Percentiles rank a stretch among this genome's conserved stretches.
These are phyloP conservation scores for Cercospora nicotianae DNA, from an alignment of 2,329 filamentous ascomycete genomes.

Conservation along the genomic window DNA sequence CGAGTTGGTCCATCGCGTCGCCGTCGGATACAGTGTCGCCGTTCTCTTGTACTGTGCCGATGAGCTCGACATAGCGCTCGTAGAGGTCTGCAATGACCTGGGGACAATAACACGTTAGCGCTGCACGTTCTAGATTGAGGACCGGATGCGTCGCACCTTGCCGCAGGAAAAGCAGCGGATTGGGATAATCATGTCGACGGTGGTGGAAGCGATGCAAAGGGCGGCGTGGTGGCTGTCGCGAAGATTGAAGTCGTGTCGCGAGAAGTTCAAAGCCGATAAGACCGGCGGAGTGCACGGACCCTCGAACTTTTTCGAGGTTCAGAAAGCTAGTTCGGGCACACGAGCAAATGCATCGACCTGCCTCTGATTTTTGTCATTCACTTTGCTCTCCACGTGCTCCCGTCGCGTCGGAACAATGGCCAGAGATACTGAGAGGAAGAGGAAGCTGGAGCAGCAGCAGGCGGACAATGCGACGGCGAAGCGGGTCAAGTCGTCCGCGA, in stretches of 20 bases:
- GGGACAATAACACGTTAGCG: constrained; percentile 7
- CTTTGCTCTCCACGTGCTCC: background rate
- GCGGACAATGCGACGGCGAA: constrained; percentile 23
- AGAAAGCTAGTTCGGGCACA: constrained; percentile 16
- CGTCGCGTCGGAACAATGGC: constrained; percentile 19
- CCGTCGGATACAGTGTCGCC: constrained; percentile 63
- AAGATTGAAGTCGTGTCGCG: constrained; percentile 12
- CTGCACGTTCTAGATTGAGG: background rate
- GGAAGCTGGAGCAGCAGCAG: constrained; percentile 28
- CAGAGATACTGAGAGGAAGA: constrained; percentile 25
- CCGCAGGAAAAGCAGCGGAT: constrained; percentile 98
- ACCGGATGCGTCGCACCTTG: constrained; percentile 66
- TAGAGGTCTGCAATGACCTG: constrained; percentile 96
- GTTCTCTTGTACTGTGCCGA: constrained; percentile 74
- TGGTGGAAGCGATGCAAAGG: background rate
- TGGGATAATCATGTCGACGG: constrained; percentile 86
- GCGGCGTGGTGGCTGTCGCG: constrained; percentile 6
- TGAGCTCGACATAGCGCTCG: constrained; percentile 89
- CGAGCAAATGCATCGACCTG: background rate
- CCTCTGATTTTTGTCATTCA: background rate
- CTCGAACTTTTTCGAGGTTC: constrained; percentile 16
- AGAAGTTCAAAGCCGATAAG: background rate
- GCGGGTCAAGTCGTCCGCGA: constrained; percentile 25
- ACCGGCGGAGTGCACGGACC: constrained; percentile 14
- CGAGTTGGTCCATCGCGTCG: constrained; percentile 93